Percentiles rank a stretch among this genome's conserved stretches.
Conservation (phyloP, 1,284 basidiomycete genomes). For the Tylopilus orsonianus region DNA sequence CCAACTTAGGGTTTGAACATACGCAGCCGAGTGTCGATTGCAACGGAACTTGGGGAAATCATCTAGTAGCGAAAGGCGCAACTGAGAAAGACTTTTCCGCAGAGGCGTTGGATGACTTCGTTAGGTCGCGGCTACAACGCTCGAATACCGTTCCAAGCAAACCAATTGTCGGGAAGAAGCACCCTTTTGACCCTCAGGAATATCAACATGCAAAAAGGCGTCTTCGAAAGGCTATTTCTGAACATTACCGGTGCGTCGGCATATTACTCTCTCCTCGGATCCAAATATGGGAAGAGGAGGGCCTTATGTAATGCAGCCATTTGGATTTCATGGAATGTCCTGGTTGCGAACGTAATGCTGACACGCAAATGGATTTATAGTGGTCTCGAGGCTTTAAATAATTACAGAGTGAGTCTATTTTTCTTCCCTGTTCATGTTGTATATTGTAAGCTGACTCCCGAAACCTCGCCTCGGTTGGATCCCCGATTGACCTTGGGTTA, state of each 20-base stretch:
- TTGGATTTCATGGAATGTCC: neutral
- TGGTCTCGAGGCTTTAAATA: constrained; percentile 78
- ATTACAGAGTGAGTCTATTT: constrained; percentile 67
- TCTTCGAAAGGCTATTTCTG: constrained; percentile 79
- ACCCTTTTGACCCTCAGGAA: constrained; percentile 64
- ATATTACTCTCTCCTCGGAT: neutral
- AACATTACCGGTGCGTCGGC: constrained; percentile 73
- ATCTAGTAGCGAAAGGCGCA: neutral
- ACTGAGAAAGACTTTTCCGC: neutral
- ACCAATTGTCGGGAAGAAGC: neutral
- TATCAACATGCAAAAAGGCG: constrained; percentile 83
- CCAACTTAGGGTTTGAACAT: constrained; percentile 2
- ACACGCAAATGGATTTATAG: constrained; percentile 35
- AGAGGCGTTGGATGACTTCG: neutral
- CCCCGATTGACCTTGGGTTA: neutral
- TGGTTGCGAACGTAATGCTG: constrained; percentile 10
- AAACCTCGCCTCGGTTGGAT: neutral
- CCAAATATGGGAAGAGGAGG: neutral
- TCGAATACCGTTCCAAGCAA: neutral
- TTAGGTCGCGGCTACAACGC: neutral
- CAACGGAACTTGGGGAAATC: neutral
- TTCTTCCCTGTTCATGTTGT: constrained; percentile 7
- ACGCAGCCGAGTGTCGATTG: neutral
- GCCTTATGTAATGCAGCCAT: neutral
- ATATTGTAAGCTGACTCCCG: neutral